These are phyloP conservation scores for Phyllosticta ampelicida DNA, from an alignment of 2,329 filamentous ascomycete genomes.

Conservation along the genomic window DNA sequence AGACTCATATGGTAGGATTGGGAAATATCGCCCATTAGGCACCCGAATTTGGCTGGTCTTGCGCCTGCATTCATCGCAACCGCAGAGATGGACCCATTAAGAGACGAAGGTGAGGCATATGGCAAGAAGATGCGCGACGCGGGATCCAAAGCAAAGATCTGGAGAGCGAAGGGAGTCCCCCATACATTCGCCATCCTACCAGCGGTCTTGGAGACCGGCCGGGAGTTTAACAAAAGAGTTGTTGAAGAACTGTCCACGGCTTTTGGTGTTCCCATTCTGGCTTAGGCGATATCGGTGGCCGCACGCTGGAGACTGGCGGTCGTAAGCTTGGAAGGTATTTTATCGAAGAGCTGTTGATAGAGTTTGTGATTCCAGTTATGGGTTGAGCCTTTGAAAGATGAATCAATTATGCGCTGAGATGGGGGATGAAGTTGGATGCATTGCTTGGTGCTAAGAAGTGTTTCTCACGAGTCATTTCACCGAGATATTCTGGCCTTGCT, in stretches of 20 bases:
- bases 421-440: not conserved
- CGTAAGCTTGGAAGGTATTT: not conserved
- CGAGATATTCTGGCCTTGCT: no score
- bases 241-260: not conserved
- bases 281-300: not conserved
- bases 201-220: conserved; percentile 1
- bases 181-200: conserved; percentile 17
- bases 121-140: conserved; percentile 27
- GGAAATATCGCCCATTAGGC: conserved; percentile 33
- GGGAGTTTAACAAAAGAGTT: conserved; percentile 3
- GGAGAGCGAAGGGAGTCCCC: conserved; percentile 23
- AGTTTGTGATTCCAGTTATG: no score
- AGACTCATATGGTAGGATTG: conserved; percentile 24
- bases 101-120: conserved; percentile 32
- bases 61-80: conserved; percentile 31
- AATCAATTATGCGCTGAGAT: not conserved
- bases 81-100: conserved; percentile 32
- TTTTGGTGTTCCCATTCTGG: not conserved
- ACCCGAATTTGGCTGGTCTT: conserved; percentile 24
- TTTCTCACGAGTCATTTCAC: not conserved
- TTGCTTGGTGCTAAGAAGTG: not conserved
- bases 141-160: conserved; percentile 23
- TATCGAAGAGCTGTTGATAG: no score
- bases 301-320: not conserved
- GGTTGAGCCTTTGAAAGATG: no score